Percentiles rank a stretch among this genome's conserved stretches.
These are phyloP conservation scores for Syncephalastrum contaminatum DNA, from an alignment of 371 early-diverging fungal genomes.

Conservation along the genomic window DNA sequence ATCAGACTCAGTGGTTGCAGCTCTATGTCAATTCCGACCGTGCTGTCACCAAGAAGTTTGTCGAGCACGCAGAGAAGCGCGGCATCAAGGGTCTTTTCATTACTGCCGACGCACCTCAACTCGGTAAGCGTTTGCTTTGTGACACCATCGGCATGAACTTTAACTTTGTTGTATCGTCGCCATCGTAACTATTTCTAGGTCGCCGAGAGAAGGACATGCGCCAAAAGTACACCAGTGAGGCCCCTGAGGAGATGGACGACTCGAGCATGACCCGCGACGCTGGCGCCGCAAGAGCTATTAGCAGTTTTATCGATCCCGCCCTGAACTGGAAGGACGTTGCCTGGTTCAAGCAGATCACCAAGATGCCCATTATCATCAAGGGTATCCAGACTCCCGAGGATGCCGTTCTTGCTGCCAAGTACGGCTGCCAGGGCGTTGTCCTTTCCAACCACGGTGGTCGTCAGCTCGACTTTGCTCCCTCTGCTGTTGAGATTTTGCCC, in stretches of 20 bases:
- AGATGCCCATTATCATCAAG: slow-evolving; percentile 88
- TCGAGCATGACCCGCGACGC: slow-evolving; percentile 32
- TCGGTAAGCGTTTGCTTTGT: slow-evolving; percentile 37
- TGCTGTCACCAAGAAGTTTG: slow-evolving; percentile 65
- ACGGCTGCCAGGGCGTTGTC: slow-evolving; percentile 82
- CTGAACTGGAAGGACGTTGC: slow-evolving; percentile 86
- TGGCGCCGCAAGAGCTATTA: slow-evolving; percentile 79
- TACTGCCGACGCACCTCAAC: slow-evolving; percentile 91
- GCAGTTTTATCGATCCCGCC: slow-evolving; percentile 72
- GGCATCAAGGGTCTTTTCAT: slow-evolving; percentile 87
- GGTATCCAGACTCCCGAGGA: slow-evolving; percentile 92
- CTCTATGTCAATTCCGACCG: slow-evolving; percentile 90
- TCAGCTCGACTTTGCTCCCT: slow-evolving; percentile 85
- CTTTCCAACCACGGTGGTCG: slow-evolving; percentile 97
- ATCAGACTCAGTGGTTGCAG: slow-evolving; percentile 77
- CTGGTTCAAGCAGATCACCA: slow-evolving; percentile 84
- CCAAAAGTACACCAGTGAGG: slow-evolving; percentile 53
- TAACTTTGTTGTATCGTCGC: neutral
- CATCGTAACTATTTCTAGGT: slow-evolving; percentile 41
- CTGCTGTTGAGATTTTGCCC: slow-evolving; percentile 78
- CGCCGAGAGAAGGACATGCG: slow-evolving; percentile 91
- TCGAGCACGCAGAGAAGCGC: slow-evolving; percentile 75
- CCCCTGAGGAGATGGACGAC: slow-evolving; percentile 34
- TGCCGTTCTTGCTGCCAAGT: slow-evolving; percentile 79
- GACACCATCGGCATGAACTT: neutral